These are phyloP conservation scores for Pseudognaphalium luteoalbum DNA, from an alignment of 129 eudicot species.

Conservation along the genomic window DNA sequence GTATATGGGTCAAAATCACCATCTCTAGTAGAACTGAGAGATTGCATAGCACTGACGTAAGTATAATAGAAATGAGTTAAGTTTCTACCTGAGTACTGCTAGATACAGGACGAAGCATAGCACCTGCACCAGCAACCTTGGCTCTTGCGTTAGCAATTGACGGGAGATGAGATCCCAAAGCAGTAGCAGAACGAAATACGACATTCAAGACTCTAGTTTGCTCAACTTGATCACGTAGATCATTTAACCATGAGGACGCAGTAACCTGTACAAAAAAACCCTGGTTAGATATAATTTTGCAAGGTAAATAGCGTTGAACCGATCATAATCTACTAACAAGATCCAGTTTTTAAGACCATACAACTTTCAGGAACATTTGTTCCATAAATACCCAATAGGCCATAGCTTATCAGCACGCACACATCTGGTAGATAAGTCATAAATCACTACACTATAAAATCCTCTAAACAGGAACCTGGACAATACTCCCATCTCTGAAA, in stretches of 20 bases:
- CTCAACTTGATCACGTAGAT: slow-evolving; percentile 98
- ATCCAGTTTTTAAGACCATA: background rate
- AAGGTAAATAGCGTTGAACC: background rate
- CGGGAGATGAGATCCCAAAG: slow-evolving; percentile 91
- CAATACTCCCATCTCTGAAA: background rate
- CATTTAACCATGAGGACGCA: slow-evolving; percentile 95
- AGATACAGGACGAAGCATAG: slow-evolving; percentile 88
- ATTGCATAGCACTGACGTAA: background rate
- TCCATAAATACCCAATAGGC: background rate
- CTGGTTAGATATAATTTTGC: background rate
- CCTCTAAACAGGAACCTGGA: background rate
- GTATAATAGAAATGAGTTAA: background rate
- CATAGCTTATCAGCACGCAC: background rate
- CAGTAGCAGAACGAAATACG: slow-evolving; percentile 92
- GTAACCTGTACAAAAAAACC: slow-evolving; percentile 61
- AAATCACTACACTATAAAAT: background rate
- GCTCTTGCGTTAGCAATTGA: slow-evolving; percentile 93
- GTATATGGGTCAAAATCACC: background rate
- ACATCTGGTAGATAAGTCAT: background rate
- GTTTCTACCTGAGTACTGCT: slow-evolving; percentile 77
- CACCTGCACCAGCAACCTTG: slow-evolving; percentile 95
- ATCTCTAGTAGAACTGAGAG: background rate
- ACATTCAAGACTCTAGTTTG: slow-evolving; percentile 79
- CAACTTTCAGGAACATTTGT: background rate
- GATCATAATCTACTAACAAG: background rate